Percentiles rank a stretch among this genome's conserved stretches.
phyloP scores from a whole-genome alignment of 306 rosid genomes.

The Glycine soja region DNA sequence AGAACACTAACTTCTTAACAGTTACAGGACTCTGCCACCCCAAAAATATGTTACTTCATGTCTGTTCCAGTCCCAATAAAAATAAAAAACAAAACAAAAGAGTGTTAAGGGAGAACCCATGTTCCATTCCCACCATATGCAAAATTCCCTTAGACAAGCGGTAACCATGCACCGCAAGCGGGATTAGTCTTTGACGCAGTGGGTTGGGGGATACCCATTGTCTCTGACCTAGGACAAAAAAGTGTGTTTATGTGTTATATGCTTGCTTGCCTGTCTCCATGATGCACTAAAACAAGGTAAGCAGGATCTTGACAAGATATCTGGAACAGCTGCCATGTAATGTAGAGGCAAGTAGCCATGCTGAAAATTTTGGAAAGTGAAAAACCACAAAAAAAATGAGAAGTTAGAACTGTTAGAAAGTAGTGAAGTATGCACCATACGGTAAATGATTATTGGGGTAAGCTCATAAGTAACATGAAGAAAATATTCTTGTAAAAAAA shows the following conservation, averaged over 20 bases:
- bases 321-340: slow-evolving; percentile 67
- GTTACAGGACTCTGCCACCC: slow-evolving; percentile 9
- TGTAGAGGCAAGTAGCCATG: slow-evolving; percentile 64
- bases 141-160: no score
- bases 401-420: neutral
- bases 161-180: no score
- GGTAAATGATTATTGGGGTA: no score
- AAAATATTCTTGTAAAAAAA: no score
- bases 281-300: slow-evolving; percentile 62
- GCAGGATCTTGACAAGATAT: slow-evolving; percentile 73
- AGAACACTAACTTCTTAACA: slow-evolving; percentile 16
- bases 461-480: no score
- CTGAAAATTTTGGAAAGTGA: slow-evolving; percentile 55
- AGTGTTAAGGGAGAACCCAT: neutral
- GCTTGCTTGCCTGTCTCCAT: slow-evolving; percentile 76
- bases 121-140: no score
- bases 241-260: neutral
- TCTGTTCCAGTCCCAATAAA: slow-evolving; percentile 15
- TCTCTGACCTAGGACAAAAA: no score
- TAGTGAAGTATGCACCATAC: no score
- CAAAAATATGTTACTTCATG: slow-evolving; percentile 3
- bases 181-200: no score
- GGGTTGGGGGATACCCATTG: no score
- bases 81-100: neutral
- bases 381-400: slow-evolving; percentile 24